Percentiles rank a stretch among this genome's conserved stretches.
These are phyloP conservation scores for Oryza longistaminata DNA, from an alignment of 176 grass and related monocot species.

Conservation along the genomic window DNA sequence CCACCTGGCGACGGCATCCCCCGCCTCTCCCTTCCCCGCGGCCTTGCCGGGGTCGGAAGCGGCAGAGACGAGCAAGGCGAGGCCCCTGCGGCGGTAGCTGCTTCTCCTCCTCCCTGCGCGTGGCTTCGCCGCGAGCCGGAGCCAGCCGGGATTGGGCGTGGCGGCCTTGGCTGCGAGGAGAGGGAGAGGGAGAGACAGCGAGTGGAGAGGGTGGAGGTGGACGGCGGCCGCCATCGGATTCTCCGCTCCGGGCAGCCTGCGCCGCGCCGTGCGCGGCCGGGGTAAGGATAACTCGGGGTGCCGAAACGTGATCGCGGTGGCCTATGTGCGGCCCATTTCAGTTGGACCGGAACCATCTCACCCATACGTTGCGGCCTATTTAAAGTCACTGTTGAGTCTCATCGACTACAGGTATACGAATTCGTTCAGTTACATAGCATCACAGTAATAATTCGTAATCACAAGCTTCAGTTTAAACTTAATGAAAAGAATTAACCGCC, in stretches of 20 bases:
- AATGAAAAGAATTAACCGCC: neutral
- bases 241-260: neutral
- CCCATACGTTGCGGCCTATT: too few relatives aligned
- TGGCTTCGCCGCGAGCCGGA: conserved; percentile 17
- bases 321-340: too few relatives aligned
- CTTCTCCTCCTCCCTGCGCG: conserved; percentile 16
- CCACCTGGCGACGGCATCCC: conserved; percentile 36
- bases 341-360: too few relatives aligned
- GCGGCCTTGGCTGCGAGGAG: conserved; percentile 1
- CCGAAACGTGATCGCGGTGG: too few relatives aligned
- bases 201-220: conserved; percentile 19
- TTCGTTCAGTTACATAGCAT: neutral
- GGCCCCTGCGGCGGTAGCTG: neutral
- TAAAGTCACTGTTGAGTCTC: too few relatives aligned
- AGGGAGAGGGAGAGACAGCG: neutral
- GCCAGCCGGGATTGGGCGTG: neutral
- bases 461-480: too few relatives aligned
- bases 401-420: neutral
- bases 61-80: conserved; percentile 42
- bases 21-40: neutral
- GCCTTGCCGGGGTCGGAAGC: conserved; percentile 30
- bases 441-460: too few relatives aligned
- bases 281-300: neutral
- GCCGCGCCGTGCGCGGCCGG: neutral
- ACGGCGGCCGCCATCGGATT: conserved; percentile 46